phyloP scores from a whole-genome alignment of 345 rosid species.

The Psidium guajava region DNA sequence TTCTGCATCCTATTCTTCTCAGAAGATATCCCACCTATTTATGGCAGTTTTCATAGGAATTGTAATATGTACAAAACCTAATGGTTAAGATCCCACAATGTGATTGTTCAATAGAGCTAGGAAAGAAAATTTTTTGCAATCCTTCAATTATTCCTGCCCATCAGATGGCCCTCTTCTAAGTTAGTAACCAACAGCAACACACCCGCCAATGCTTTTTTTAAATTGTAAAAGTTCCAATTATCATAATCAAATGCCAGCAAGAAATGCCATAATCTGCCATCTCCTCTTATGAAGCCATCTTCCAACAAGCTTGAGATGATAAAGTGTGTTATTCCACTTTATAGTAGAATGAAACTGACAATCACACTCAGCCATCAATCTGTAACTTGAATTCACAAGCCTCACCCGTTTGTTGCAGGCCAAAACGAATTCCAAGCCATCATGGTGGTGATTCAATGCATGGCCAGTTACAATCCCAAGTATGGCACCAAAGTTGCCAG shows the following conservation, averaged over 20 bases:
- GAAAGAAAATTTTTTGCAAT: background rate
- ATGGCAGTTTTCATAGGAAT: background rate
- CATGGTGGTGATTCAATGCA: background rate
- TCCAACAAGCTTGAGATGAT: background rate
- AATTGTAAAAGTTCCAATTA: background rate
- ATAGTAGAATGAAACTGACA: background rate
- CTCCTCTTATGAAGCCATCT: background rate
- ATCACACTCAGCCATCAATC: background rate
- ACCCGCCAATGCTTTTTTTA: background rate
- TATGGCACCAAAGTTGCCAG: background rate
- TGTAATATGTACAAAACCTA: background rate
- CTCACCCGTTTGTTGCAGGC: background rate
- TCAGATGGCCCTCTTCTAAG: background rate
- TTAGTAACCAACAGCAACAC: background rate
- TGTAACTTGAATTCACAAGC: background rate
- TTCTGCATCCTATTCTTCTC: background rate
- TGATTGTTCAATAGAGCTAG: background rate
- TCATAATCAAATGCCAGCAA: background rate
- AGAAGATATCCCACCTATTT: background rate
- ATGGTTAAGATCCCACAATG: background rate
- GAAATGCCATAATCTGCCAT: background rate
- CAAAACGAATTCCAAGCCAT: background rate
- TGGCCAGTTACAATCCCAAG: background rate
- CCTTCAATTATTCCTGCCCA: background rate
- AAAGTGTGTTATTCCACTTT: background rate